phyloP scores from a whole-genome alignment of 305 asterid species.

The Fraxinus latifolia region DNA sequence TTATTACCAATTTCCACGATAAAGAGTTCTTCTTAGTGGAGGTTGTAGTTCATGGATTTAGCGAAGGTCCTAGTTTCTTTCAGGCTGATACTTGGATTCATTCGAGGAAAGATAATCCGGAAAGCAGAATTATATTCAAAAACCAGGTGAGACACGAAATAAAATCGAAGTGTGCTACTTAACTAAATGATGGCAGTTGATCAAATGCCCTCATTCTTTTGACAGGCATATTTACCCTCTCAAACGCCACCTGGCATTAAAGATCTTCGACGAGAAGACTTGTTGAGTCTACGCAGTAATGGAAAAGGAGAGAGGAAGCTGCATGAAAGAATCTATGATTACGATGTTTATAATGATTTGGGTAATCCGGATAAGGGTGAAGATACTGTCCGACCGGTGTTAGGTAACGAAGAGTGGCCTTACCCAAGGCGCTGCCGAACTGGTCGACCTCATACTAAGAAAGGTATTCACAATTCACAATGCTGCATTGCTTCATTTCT shows the following conservation, averaged over 20 bases:
- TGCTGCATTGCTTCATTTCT: background rate
- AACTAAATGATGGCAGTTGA: background rate
- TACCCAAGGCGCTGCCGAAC: conserved; percentile 88
- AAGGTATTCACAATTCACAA: conserved; percentile 34
- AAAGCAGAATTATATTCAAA: conserved; percentile 66
- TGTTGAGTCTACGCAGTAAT: conserved; percentile 61
- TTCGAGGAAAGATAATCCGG: conserved; percentile 55
- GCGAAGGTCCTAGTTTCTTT: conserved; percentile 54
- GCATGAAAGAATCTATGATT: conserved; percentile 72
- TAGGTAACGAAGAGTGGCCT: conserved; percentile 64
- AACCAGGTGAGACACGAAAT: conserved; percentile 45
- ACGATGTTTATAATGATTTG: conserved; percentile 73
- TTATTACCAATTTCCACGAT: conserved; percentile 62
- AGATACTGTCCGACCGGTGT: conserved; percentile 52
- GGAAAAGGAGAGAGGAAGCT: conserved; percentile 60
- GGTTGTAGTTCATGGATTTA: conserved; percentile 61
- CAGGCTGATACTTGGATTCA: conserved; percentile 76
- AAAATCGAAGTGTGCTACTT: background rate
- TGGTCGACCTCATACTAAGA: conserved; percentile 53
- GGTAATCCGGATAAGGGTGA: conserved; percentile 70
- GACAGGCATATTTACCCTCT: conserved; percentile 65
- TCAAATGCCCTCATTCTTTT: background rate
- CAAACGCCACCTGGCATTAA: conserved; percentile 69
- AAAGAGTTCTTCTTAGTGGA: conserved; percentile 65
- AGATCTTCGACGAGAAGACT: conserved; percentile 61